phyloP scores from a whole-genome alignment of 2,329 filamentous ascomycete genomes.

The Stemphylium beticola region DNA sequence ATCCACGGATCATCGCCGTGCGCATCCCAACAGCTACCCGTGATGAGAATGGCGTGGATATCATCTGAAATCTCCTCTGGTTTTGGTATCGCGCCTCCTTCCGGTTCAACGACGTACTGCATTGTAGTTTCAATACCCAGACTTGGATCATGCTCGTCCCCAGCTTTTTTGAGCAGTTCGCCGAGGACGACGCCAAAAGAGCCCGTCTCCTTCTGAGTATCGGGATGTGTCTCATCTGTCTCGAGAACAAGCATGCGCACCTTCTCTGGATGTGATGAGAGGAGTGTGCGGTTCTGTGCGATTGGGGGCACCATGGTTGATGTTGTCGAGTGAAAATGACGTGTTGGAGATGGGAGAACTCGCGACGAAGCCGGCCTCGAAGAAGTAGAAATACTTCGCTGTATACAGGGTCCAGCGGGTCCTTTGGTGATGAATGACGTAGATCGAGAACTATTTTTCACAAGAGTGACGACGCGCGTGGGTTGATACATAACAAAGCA shows the following conservation, averaged over 20 bases:
- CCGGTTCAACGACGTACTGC: conserved; percentile 58
- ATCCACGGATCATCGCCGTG: conserved; percentile 56
- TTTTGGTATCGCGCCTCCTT: conserved; percentile 52
- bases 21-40: conserved; percentile 57
- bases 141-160: conserved; percentile 59
- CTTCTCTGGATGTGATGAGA: conserved; percentile 37
- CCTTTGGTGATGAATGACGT: conserved; percentile 7
- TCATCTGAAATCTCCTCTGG: conserved; percentile 55
- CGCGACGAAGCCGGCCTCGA: background rate
- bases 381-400: background rate
- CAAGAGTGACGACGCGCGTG: conserved; percentile 17
- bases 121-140: conserved; percentile 62
- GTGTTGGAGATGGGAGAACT: background rate
- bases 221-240: conserved; percentile 62
- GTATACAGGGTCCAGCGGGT: background rate
- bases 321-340: background rate
- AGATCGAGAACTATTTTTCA: conserved; percentile 7
- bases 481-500: conserved; percentile 16
- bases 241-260: conserved; percentile 63
- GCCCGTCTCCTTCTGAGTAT: conserved; percentile 58
- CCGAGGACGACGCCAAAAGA: conserved; percentile 63
- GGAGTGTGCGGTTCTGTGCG: conserved; percentile 25
- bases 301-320: conserved; percentile 32
- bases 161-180: conserved; percentile 59
- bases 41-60: conserved; percentile 54